These are phyloP conservation scores for Elaeis guineensis DNA, from an alignment of 176 grass and related monocot species.

Conservation along the genomic window DNA sequence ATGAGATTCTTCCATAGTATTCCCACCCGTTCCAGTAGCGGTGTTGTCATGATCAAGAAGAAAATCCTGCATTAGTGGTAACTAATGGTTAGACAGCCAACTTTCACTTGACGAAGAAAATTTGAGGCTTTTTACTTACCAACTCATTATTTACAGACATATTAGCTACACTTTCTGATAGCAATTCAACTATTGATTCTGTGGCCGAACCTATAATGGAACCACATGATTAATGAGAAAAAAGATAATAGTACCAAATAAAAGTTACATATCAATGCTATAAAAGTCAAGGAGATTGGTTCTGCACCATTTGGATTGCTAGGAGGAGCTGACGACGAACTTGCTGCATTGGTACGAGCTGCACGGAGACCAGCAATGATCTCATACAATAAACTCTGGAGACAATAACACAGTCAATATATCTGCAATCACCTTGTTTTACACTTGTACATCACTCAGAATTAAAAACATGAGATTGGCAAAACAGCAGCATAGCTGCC, in stretches of 20 bases:
- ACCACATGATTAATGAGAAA: slow-evolving; percentile 19
- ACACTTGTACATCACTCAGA: too few species aligned
- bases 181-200: slow-evolving; percentile 92
- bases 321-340: slow-evolving; percentile 68
- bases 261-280: neutral
- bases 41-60: slow-evolving; percentile 83
- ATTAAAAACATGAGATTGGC: too few species aligned
- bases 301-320: slow-evolving; percentile 50
- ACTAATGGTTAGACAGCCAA: neutral
- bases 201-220: slow-evolving; percentile 43
- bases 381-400: slow-evolving; percentile 87
- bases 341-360: slow-evolving; percentile 58
- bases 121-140: slow-evolving; percentile 33
- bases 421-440: too few species aligned
- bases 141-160: slow-evolving; percentile 59
- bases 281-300: neutral
- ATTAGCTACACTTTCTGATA: slow-evolving; percentile 81
- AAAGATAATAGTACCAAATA: neutral
- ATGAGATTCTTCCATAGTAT: slow-evolving; percentile 29
- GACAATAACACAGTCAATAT: slow-evolving; percentile 19
- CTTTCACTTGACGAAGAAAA: too few species aligned
- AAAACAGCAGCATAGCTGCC: too few species aligned
- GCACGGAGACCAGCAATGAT: slow-evolving; percentile 78
- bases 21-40: slow-evolving; percentile 36
- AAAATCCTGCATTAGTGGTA: slow-evolving; percentile 54